Percentiles rank a stretch among this genome's conserved stretches.
Evolutionary conservation across 1,284 basidiomycete species (phyloP).

Genomic region (Moniliophthora roreri): DNA sequence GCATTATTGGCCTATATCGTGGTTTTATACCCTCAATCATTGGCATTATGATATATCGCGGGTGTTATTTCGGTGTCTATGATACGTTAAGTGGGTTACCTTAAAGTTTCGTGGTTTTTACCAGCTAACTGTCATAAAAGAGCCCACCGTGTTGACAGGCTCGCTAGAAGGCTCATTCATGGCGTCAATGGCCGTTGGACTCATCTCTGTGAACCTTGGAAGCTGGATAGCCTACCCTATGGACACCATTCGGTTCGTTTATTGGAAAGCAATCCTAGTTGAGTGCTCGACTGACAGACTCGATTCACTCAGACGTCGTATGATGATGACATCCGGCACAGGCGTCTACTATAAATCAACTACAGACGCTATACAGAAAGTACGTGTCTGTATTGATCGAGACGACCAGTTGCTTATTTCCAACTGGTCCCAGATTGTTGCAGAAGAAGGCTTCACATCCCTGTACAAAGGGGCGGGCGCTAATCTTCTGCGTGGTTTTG

Average conservation of each 20-base stretch:
- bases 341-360: constrained; percentile 46
- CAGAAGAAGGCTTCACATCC: constrained; percentile 54
- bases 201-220: constrained; percentile 48
- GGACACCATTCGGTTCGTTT: constrained; percentile 50
- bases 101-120: constrained; percentile 14
- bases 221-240: constrained; percentile 67
- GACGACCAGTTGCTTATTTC: neutral
- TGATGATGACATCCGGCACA: constrained; percentile 72
- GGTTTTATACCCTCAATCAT: constrained; percentile 93
- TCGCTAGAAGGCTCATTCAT: constrained; percentile 60
- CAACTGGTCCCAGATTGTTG: constrained; percentile 44
- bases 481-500: constrained; percentile 65
- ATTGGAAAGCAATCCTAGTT: too few relatives aligned
- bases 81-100: constrained; percentile 79
- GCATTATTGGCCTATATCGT: constrained; percentile 91
- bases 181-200: constrained; percentile 62
- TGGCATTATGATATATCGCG: constrained; percentile 95
- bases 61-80: constrained; percentile 94
- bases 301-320: constrained; percentile 39
- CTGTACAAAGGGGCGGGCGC: constrained; percentile 65
- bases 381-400: neutral
- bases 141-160: constrained; percentile 49
- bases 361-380: constrained; percentile 46
- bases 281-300: too few relatives aligned
- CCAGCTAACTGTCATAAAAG: constrained; percentile 45